Evolutionary conservation across 768 basidiomycete genomes (phyloP).

Genomic region (Kwoniella newhampshirensis): DNA sequence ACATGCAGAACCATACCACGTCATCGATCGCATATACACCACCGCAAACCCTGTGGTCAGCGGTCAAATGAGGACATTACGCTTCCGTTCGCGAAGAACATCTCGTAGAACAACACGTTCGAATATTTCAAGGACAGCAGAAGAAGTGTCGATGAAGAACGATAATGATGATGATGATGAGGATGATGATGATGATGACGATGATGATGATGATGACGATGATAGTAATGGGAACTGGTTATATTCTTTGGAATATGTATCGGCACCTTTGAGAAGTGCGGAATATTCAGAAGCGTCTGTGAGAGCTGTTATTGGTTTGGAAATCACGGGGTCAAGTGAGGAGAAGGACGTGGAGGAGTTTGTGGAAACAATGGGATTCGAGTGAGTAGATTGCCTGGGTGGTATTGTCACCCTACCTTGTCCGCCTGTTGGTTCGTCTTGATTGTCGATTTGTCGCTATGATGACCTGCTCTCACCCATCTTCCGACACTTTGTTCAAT

Average conservation of each 20-base stretch:
- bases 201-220: conserved; percentile 2
- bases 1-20: conserved; percentile 23
- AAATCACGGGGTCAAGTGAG: conserved; percentile 16
- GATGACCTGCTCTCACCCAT: too few species aligned
- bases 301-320: conserved; percentile 29
- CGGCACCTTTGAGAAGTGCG: conserved; percentile 20
- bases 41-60: conserved; percentile 29
- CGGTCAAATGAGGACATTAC: conserved; percentile 28
- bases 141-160: too few species aligned
- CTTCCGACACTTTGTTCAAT: too few species aligned
- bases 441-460: too few species aligned
- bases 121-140: neutral
- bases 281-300: conserved; percentile 37
- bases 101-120: neutral
- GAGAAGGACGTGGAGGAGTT: conserved; percentile 29
- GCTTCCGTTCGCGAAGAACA: conserved; percentile 18
- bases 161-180: too few species aligned
- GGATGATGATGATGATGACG: neutral
- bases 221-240: conserved; percentile 4
- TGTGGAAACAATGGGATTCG: conserved; percentile 30
- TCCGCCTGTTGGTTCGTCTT: too few species aligned
- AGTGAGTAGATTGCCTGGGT: conserved; percentile 23
- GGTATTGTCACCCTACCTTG: neutral
- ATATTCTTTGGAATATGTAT: conserved; percentile 31
- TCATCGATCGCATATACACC: conserved; percentile 24